phyloP scores from a whole-genome alignment of 192 early-diverging fungal species.

The Coemansia sp. region DNA sequence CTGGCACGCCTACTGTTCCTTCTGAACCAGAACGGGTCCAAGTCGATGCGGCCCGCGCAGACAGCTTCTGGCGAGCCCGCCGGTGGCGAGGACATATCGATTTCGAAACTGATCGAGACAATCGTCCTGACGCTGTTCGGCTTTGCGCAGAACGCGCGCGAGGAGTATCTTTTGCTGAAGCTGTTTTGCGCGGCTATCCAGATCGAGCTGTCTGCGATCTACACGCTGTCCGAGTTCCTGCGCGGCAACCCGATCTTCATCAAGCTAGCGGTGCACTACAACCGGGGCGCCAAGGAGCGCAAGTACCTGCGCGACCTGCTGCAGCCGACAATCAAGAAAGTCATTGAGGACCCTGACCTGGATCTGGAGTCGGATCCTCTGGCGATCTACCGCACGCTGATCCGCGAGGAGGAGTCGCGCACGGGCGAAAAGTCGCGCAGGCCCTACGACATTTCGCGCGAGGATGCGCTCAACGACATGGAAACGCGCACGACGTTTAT shows the following conservation, averaged over 20 bases:
- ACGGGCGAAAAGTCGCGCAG: conserved; percentile 80
- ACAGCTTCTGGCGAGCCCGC: background rate
- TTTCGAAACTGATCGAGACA: conserved; percentile 79
- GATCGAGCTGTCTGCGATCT: conserved; percentile 84
- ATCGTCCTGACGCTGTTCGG: conserved; percentile 92
- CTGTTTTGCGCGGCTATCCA: conserved; percentile 88
- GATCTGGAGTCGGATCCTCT: conserved; percentile 91
- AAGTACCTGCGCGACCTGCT: conserved; percentile 85
- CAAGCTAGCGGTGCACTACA: conserved; percentile 94
- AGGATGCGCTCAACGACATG: conserved; percentile 79
- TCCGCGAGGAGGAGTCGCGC: conserved; percentile 85
- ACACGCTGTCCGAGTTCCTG: conserved; percentile 86
- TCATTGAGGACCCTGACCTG: conserved; percentile 73
- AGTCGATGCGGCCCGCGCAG: conserved; percentile 48
- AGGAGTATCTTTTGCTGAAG: conserved; percentile 94
- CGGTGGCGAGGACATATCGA: conserved; percentile 42
- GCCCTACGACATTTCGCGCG: conserved; percentile 71
- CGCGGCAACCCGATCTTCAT: conserved; percentile 96
- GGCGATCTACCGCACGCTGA: conserved; percentile 81
- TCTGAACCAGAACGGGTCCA: conserved; percentile 77
- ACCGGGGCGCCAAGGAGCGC: conserved; percentile 92
- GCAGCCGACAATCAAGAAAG: conserved; percentile 74
- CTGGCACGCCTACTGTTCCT: conserved; percentile 84
- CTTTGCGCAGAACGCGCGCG: conserved; percentile 94
- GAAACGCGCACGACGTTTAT: conserved; percentile 71